Evolutionary conservation across 129 eudicot species (phyloP).

Genomic region (Gnaphalium uliginosum): DNA sequence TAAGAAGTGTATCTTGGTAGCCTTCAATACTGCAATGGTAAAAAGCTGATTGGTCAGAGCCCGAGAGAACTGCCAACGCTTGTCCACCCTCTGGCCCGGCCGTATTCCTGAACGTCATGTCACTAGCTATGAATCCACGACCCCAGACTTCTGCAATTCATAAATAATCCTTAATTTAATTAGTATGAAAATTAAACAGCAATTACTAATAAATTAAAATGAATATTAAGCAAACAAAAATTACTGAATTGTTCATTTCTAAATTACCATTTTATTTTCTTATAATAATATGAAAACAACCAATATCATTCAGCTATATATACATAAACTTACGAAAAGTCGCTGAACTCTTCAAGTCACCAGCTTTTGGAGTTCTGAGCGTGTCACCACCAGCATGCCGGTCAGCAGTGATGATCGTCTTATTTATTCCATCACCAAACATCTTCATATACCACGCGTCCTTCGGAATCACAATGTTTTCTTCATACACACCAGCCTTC

Average conservation of each 20-base stretch:
- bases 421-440: constrained; percentile 68
- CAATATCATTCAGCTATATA: not conserved
- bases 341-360: constrained; percentile 31
- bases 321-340: constrained; percentile 30
- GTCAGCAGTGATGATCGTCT: constrained; percentile 49
- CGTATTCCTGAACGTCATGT: constrained; percentile 31
- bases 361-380: constrained; percentile 22
- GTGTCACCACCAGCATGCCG: constrained; percentile 24
- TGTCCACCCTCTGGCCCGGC: constrained; percentile 36
- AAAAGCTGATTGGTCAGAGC: constrained; percentile 30
- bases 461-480: constrained; percentile 36
- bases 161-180: not conserved
- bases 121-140: constrained; percentile 34
- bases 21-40: constrained; percentile 35
- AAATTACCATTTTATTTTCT: not conserved
- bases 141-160: constrained; percentile 26
- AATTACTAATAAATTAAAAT: not conserved
- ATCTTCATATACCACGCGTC: constrained; percentile 36
- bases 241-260: not conserved
- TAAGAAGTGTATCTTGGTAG: constrained; percentile 40
- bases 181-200: too few species aligned
- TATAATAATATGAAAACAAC: not conserved
- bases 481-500: constrained; percentile 61
- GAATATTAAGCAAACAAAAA: not conserved
- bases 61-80: constrained; percentile 34